Evolutionary conservation across 2,329 filamentous ascomycete species (phyloP).

Genomic region (Botrytis deweyae): DNA sequence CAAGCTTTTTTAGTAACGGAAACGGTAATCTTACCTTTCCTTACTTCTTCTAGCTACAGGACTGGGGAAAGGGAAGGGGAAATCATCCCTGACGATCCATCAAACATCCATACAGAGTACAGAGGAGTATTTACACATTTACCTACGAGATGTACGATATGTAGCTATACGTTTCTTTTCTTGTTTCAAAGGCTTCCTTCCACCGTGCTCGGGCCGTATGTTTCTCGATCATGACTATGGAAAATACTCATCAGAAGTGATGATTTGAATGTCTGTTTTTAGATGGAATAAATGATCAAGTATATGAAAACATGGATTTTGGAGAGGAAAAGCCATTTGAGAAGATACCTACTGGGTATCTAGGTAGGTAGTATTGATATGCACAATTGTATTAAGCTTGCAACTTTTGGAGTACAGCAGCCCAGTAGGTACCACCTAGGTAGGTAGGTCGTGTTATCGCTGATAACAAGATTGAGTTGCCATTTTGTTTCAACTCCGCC

Average conservation of each 20-base stretch:
- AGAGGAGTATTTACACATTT: background rate
- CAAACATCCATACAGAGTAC: background rate
- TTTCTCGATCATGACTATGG: background rate
- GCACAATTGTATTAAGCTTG: background rate
- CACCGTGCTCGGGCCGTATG: background rate
- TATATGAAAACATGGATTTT: background rate
- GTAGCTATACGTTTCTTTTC: background rate
- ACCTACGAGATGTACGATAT: background rate
- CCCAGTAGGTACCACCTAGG: too few species aligned
- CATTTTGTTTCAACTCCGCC: background rate
- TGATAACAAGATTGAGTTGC: background rate
- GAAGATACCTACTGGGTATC: background rate
- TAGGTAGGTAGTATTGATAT: background rate
- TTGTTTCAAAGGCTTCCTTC: background rate
- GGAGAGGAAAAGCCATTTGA: background rate
- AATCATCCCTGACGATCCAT: conserved; percentile 11
- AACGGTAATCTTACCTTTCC: background rate
- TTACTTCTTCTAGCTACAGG: background rate
- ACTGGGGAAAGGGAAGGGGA: background rate
- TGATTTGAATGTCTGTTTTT: background rate
- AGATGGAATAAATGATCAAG: background rate
- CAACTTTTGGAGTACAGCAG: too few species aligned
- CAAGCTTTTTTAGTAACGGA: background rate
- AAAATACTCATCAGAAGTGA: background rate
- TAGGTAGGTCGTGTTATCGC: background rate